A percentile compares a stretch with the other conserved stretches of the same genome.
Evolutionary conservation across 257 asterid species (phyloP).

Genomic region (Petunia secreta): DNA sequence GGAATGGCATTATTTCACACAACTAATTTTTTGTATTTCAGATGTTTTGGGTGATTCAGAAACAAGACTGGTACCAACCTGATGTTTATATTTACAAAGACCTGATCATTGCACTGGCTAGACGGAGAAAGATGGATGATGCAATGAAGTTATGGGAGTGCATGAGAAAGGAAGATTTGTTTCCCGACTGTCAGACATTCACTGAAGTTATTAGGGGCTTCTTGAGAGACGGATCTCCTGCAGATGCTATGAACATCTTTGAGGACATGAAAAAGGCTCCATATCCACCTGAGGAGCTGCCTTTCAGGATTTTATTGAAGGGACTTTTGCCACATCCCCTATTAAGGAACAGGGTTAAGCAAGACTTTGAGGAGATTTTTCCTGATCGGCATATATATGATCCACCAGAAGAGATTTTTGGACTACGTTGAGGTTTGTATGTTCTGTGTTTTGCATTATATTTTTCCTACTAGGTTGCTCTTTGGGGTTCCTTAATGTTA

Average conservation of each 20-base stretch:
- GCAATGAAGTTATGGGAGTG: slow-evolving; percentile 83
- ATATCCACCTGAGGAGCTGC: slow-evolving; percentile 87
- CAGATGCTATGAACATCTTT: slow-evolving; percentile 92
- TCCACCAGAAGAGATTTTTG: slow-evolving; percentile 97
- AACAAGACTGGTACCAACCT: slow-evolving; percentile 82
- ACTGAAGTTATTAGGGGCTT: slow-evolving; percentile 95
- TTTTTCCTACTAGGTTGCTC: not conserved
- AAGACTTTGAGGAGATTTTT: slow-evolving; percentile 89
- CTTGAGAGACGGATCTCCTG: slow-evolving; percentile 92
- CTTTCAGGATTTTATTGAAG: slow-evolving; percentile 83
- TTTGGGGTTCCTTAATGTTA: not conserved
- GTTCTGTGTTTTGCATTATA: not conserved
- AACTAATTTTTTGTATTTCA: slow-evolving; percentile 34
- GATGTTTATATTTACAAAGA: slow-evolving; percentile 91
- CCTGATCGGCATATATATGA: slow-evolving; percentile 88
- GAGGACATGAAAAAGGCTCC: slow-evolving; percentile 97
- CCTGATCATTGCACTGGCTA: slow-evolving; percentile 75
- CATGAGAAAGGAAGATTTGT: slow-evolving; percentile 77
- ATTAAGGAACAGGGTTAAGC: slow-evolving; percentile 89
- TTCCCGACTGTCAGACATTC: slow-evolving; percentile 89
- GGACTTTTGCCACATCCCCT: slow-evolving; percentile 97
- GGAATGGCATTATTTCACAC: not conserved
- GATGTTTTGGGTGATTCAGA: slow-evolving; percentile 79
- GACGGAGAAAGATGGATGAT: slow-evolving; percentile 79
- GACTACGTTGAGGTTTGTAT: slow-evolving; percentile 66